Evolutionary conservation across 805 yeast genomes (phyloP), one percentile per base, ranked within the genome.

Genomic region (Yamadazyma akitaensis): DNA sequence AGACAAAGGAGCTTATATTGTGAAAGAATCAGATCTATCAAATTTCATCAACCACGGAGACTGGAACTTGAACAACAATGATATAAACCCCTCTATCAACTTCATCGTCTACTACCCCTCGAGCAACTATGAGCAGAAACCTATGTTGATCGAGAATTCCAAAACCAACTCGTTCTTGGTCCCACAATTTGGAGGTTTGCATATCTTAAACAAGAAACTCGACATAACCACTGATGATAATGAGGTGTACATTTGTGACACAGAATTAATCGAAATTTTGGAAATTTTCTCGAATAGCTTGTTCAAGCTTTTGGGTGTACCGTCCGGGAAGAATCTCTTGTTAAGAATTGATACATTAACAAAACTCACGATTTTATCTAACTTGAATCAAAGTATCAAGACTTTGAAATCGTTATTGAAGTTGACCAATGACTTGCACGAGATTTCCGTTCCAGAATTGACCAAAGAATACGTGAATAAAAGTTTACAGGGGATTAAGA

Each of bases 131-230:
- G 66, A 70, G 21, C 68, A 65, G 24, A 62, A 70, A 48, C 88
- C 81, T 18, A 70, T 81, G 56, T 54, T 49, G 5, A 78, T 85
- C 40, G 77, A 68, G 38, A 65, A 74, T 46, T 73, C 73, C 5
- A 45, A 44, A 57, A 68, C 81, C 40, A 84, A 77, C 61, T 80
- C 83, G 45, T 90, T 85, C 58, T 63, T 86, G 39, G 80, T 92
- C 18, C 96, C 97, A 7, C 96, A 87, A 64, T 91, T 96, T 88
- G 95, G 94, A 10, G 96, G 97, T 51, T 79, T 88, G 47, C 63
- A 69, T 57, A 68, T 84, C 52, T 59, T 68, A 61, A 73, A 84
- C 57, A 60, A 66, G 31, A 49, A 63, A n/a, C 47, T 62, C 34
- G 65, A 67, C 13, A 41, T 52, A 2, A 30, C 32, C 4, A 53